These are phyloP conservation scores for Pseudogymnoascus destructans DNA, from an alignment of 2,329 filamentous ascomycete genomes.

Conservation along the genomic window DNA sequence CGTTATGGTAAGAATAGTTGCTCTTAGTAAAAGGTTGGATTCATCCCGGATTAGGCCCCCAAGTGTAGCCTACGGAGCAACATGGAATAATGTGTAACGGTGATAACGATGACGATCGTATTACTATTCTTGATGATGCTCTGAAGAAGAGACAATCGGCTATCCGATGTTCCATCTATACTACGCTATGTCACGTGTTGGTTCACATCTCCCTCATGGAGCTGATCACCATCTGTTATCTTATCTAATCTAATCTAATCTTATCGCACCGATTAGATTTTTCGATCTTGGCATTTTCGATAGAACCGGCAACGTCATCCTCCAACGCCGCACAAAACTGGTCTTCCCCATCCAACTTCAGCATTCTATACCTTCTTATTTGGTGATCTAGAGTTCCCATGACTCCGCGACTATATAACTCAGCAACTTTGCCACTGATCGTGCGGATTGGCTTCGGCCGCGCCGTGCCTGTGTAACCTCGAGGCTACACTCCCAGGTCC, in stretches of 20 bases:
- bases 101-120: too few relatives aligned
- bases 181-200: too few relatives aligned
- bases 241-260: background rate
- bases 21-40: too few relatives aligned
- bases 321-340: background rate
- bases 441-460: background rate
- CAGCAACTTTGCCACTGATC: background rate
- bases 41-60: too few relatives aligned
- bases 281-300: background rate
- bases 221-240: background rate
- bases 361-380: background rate
- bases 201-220: background rate
- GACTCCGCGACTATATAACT: background rate
- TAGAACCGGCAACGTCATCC: background rate
- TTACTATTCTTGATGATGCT: too few relatives aligned
- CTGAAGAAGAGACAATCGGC: too few relatives aligned
- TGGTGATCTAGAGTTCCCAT: background rate
- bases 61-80: too few relatives aligned
- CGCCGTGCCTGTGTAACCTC: background rate
- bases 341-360: background rate
- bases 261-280: background rate
- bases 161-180: too few relatives aligned
- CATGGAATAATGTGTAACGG: too few relatives aligned
- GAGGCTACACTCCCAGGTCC: background rate
- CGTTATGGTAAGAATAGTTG: too few relatives aligned